Evolutionary conservation across 257 asterid genomes (phyloP).

Genomic region (Hygrophila difformis): DNA sequence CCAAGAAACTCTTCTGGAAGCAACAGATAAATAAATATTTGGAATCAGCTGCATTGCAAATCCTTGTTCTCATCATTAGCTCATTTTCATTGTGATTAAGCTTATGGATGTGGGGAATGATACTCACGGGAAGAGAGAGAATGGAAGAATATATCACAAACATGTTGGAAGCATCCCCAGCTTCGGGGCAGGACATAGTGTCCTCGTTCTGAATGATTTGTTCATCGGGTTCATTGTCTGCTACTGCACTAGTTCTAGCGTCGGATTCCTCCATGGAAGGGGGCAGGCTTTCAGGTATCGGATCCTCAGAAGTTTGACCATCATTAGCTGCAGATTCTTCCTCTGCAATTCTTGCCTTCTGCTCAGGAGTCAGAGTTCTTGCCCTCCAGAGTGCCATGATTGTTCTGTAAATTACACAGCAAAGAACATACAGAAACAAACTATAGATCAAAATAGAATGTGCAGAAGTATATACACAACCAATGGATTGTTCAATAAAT

Average conservation of each 20-base stretch:
- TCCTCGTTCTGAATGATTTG: conserved; percentile 62
- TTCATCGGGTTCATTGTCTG: conserved; percentile 58
- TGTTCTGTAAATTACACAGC: conserved; percentile 39
- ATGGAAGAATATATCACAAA: conserved; percentile 60
- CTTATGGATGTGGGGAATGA: neutral
- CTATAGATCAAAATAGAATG: no score
- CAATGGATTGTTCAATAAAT: no score
- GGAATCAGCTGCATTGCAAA: neutral
- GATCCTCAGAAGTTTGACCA: conserved; percentile 63
- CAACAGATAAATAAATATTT: neutral
- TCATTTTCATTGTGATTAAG: neutral
- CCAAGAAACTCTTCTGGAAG: conserved; percentile 64
- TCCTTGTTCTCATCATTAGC: no score
- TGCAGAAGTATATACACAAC: no score
- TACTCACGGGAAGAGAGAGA: conserved; percentile 83
- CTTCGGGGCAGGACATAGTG: conserved; percentile 50
- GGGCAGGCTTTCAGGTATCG: conserved; percentile 21
- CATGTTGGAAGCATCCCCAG: conserved; percentile 71
- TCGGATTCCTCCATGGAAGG: conserved; percentile 50
- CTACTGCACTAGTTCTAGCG: conserved; percentile 15
- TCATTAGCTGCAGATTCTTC: conserved; percentile 59
- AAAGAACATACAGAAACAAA: no score
- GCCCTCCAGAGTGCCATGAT: conserved; percentile 95
- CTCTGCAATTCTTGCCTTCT: conserved; percentile 74
- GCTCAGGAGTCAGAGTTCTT: conserved; percentile 85